Percentiles rank a stretch among this genome's conserved stretches.
These are phyloP conservation scores for Cotoneaster glaucophyllus DNA, from an alignment of 306 rosid species.

Conservation along the genomic window DNA sequence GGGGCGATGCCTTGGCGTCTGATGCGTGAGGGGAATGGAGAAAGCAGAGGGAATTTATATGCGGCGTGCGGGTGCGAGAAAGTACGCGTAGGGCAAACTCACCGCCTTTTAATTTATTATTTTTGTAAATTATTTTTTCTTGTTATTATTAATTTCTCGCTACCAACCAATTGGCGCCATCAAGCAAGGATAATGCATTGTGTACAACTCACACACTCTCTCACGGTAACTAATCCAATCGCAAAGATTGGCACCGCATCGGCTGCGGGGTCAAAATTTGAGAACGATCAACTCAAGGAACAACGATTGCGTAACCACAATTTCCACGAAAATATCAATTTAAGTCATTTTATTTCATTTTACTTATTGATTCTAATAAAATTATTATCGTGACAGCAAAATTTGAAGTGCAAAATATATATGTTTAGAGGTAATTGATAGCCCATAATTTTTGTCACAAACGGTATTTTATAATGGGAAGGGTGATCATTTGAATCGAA, in stretches of 20 bases:
- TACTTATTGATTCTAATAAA: not conserved
- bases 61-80: not conserved
- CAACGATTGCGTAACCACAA: not conserved
- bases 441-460: too few species aligned
- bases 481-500: too few species aligned
- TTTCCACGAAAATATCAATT: not conserved
- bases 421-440: not conserved
- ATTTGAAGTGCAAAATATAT: not conserved
- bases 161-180: not conserved
- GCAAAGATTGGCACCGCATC: too few species aligned
- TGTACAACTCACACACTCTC: not conserved
- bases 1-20: not conserved
- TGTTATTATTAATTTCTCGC: not conserved
- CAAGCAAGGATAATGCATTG: not conserved
- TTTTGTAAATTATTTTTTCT: not conserved
- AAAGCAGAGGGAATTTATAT: slow-evolving; percentile 10
- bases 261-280: not conserved
- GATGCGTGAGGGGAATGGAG: not conserved
- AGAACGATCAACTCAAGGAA: not conserved
- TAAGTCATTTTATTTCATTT: not conserved
- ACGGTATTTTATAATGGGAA: too few species aligned
- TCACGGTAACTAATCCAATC: too few species aligned
- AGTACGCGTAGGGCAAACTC: slow-evolving; percentile 24
- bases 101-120: not conserved
- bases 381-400: not conserved